Evolutionary conservation across 75 land plant species (phyloP).

Genomic region (Cryptomeria japonica): DNA sequence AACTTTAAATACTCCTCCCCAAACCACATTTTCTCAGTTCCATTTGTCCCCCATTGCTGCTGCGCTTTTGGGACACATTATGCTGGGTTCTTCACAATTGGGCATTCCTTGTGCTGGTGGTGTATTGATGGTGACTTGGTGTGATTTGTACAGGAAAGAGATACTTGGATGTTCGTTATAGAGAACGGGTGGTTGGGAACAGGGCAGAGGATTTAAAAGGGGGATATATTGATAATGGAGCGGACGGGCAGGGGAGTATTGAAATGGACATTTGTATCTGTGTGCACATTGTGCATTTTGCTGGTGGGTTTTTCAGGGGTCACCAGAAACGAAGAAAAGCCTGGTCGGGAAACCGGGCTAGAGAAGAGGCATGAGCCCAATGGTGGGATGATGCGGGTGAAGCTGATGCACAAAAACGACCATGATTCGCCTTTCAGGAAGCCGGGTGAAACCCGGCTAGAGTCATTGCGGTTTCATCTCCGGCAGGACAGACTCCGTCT

Average conservation of each 20-base stretch:
- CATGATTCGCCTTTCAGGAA: background rate
- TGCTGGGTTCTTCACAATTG: background rate
- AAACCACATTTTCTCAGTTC: background rate
- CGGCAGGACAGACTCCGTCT: background rate
- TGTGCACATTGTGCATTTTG: background rate
- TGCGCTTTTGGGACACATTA: background rate
- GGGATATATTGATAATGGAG: background rate
- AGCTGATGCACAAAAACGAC: conserved; percentile 6
- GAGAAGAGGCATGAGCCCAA: background rate
- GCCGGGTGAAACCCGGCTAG: background rate
- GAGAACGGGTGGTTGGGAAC: too few species aligned
- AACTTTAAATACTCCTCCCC: background rate
- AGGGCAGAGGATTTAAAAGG: too few species aligned
- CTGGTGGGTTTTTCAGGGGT: background rate
- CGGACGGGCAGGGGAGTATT: background rate
- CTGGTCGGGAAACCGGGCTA: too few species aligned
- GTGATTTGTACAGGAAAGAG: background rate
- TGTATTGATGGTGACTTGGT: background rate
- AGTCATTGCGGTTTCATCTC: background rate
- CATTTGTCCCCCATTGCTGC: background rate
- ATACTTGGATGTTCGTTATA: too few species aligned
- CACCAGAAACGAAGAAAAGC: background rate
- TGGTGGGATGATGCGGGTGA: background rate
- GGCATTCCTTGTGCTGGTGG: background rate
- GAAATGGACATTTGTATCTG: background rate